A percentile compares a stretch with the other conserved stretches of the same genome.
phyloP scores from a whole-genome alignment of 2,329 filamentous ascomycete species.

The Stemphylium lycopersici region DNA sequence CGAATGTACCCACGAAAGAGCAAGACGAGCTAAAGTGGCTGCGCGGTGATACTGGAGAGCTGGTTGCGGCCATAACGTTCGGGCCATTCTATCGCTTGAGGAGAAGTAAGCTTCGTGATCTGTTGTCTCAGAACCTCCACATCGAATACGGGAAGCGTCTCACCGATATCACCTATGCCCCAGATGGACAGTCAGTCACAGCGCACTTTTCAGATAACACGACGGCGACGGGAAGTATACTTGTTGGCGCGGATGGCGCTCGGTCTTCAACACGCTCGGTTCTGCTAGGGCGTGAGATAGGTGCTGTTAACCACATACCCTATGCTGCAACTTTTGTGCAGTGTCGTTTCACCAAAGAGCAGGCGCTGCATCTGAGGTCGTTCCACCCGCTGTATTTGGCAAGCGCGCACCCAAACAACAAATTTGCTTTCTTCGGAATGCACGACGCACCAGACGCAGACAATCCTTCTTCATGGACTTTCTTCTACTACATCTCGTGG shows the following conservation, averaged over 20 bases:
- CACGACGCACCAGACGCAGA: constrained; percentile 50
- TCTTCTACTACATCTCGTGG: constrained; percentile 59
- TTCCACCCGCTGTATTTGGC: constrained; percentile 55
- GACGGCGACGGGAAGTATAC: constrained; percentile 35
- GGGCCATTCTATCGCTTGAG: constrained; percentile 46
- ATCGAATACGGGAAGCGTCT: constrained; percentile 50
- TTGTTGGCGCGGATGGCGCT: constrained; percentile 48
- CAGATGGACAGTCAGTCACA: constrained; percentile 40
- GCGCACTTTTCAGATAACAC: constrained; percentile 46
- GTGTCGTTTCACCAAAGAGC: constrained; percentile 50
- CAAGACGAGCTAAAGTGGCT: constrained; percentile 44
- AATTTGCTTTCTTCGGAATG: constrained; percentile 55
- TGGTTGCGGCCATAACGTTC: constrained; percentile 41
- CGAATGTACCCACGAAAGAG: constrained; percentile 50
- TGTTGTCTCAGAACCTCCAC: constrained; percentile 39
- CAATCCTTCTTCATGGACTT: constrained; percentile 52
- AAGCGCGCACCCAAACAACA: constrained; percentile 52
- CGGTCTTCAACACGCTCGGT: constrained; percentile 39
- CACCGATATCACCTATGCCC: constrained; percentile 40
- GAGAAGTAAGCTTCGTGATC: constrained; percentile 41
- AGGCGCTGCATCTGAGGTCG: constrained; percentile 52
- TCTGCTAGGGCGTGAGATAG: constrained; percentile 35
- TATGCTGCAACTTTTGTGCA: constrained; percentile 56
- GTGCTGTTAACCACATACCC: constrained; percentile 48
- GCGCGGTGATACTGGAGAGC: constrained; percentile 45